A percentile compares a stretch with the other conserved stretches of the same genome.
These are phyloP conservation scores for Rosellinia necatrix DNA, from an alignment of 2,329 filamentous ascomycete genomes.

Conservation along the genomic window DNA sequence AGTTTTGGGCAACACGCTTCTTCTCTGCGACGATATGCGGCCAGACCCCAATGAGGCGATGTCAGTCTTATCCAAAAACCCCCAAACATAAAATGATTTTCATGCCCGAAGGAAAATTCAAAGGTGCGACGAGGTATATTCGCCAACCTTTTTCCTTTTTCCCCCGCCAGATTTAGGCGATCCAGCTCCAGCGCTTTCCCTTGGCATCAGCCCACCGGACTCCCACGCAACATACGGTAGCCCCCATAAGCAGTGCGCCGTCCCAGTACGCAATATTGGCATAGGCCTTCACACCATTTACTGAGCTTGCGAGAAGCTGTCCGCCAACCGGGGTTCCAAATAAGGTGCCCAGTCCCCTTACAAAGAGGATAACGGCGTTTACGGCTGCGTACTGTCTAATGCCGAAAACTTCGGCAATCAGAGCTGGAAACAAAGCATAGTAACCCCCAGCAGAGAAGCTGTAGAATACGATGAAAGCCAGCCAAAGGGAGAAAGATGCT, in stretches of 20 bases:
- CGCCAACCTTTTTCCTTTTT: too few relatives aligned
- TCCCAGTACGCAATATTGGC: slow-evolving; percentile 48
- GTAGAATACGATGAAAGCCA: slow-evolving; percentile 49
- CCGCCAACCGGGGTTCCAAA: slow-evolving; percentile 52
- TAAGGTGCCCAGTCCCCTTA: slow-evolving; percentile 49
- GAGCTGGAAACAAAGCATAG: slow-evolving; percentile 51
- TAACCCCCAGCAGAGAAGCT: slow-evolving; percentile 51
- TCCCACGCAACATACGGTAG: slow-evolving; percentile 45
- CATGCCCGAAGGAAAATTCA: too few relatives aligned
- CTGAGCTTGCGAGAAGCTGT: slow-evolving; percentile 43
- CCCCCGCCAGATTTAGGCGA: too few relatives aligned
- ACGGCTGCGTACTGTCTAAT: slow-evolving; percentile 52
- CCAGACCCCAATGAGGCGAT: too few relatives aligned
- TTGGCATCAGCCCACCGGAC: slow-evolving; percentile 49
- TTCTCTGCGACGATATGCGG: too few relatives aligned
- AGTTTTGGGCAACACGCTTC: too few relatives aligned
- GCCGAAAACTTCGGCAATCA: slow-evolving; percentile 54
- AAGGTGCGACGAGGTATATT: too few relatives aligned
- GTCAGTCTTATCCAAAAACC: too few relatives aligned
- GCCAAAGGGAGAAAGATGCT: slow-evolving; percentile 43
- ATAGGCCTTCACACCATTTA: slow-evolving; percentile 42
- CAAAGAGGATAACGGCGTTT: slow-evolving; percentile 52
- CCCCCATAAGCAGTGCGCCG: slow-evolving; percentile 46
- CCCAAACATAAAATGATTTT: too few relatives aligned
- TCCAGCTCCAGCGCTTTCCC: slow-evolving; percentile 47